Evolutionary conservation across 805 yeast species (phyloP).

Genomic region (Cyberlindnera mississippiensis): DNA sequence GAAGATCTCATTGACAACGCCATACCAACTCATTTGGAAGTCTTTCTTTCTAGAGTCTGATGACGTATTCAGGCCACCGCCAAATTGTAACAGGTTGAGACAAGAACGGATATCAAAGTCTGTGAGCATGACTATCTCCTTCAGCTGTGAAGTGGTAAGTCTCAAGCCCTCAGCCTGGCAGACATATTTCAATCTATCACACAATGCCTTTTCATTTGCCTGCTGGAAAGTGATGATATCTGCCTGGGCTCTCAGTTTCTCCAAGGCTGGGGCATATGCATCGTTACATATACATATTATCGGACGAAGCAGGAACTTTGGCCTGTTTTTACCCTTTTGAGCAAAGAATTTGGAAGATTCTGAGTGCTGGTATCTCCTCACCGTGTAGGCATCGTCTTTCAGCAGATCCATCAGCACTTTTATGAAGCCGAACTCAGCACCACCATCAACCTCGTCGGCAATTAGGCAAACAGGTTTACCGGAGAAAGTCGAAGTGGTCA

Average conservation of each 20-base stretch:
- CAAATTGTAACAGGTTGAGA: slow-evolving; percentile 76
- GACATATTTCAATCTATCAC: slow-evolving; percentile 45
- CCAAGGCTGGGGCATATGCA: slow-evolving; percentile 69
- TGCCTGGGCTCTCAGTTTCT: slow-evolving; percentile 65
- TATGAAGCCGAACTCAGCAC: slow-evolving; percentile 62
- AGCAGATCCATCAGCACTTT: slow-evolving; percentile 53
- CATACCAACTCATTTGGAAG: slow-evolving; percentile 60
- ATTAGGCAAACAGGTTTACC: slow-evolving; percentile 78
- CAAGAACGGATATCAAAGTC: slow-evolving; percentile 87
- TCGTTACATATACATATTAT: slow-evolving; percentile 93
- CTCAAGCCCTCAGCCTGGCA: slow-evolving; percentile 52
- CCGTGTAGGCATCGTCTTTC: slow-evolving; percentile 52
- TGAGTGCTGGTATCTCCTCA: slow-evolving; percentile 30
- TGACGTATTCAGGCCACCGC: slow-evolving; percentile 18
- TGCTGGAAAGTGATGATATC: slow-evolving; percentile 67
- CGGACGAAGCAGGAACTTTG: slow-evolving; percentile 63
- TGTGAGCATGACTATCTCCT: slow-evolving; percentile 63
- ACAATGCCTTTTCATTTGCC: slow-evolving; percentile 46
- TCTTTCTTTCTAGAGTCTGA: slow-evolving; percentile 47
- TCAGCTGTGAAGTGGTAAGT: slow-evolving; percentile 47
- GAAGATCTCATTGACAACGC: slow-evolving; percentile 59
- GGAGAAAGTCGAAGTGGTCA: slow-evolving; percentile 60
- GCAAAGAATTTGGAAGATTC: slow-evolving; percentile 25
- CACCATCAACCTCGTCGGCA: slow-evolving; percentile 89
- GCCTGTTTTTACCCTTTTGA: slow-evolving; percentile 32